Percentiles rank a stretch among this genome's conserved stretches.
These are phyloP conservation scores for Furcasterigmium sp. DNA, from an alignment of 2,329 filamentous ascomycete genomes.

Conservation along the genomic window DNA sequence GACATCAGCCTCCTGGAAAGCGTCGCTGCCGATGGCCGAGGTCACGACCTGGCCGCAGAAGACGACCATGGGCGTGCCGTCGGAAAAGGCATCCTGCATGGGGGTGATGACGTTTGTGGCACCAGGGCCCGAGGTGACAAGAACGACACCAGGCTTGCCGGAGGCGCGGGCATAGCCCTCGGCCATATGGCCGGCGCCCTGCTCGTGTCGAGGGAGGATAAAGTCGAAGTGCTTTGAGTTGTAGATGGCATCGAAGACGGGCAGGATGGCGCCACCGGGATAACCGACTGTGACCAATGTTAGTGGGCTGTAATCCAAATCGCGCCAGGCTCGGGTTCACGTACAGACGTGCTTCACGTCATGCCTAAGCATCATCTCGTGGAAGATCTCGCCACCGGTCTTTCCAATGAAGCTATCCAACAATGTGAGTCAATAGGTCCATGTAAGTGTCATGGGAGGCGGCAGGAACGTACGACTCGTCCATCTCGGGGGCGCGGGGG, in stretches of 20 bases:
- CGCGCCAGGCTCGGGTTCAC: conserved; percentile 31
- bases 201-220: conserved; percentile 90
- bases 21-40: conserved; percentile 74
- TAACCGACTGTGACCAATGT: conserved; percentile 62
- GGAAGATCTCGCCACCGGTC: conserved; percentile 94
- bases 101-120: conserved; percentile 96
- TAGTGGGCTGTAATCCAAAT: background rate
- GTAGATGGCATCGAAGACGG: conserved; percentile 98
- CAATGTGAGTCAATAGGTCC: conserved; percentile 2
- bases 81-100: conserved; percentile 91
- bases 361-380: conserved; percentile 97
- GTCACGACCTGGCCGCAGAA: conserved; percentile 93
- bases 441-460: conserved; percentile 7
- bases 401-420: conserved; percentile 76
- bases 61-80: conserved; percentile 93
- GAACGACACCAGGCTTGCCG: conserved; percentile 89
- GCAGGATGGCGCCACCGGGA: conserved; percentile 91
- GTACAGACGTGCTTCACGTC: conserved; percentile 90
- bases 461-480: conserved; percentile 65
- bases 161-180: conserved; percentile 93
- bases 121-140: conserved; percentile 94
- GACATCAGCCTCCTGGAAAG: conserved; percentile 95
- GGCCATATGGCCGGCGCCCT: conserved; percentile 98
- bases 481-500: conserved; percentile 58
- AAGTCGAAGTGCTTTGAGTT: conserved; percentile 97